These are phyloP conservation scores for Pseudogymnoascus sp. DNA, from an alignment of 2,329 filamentous ascomycete species.

Conservation along the genomic window DNA sequence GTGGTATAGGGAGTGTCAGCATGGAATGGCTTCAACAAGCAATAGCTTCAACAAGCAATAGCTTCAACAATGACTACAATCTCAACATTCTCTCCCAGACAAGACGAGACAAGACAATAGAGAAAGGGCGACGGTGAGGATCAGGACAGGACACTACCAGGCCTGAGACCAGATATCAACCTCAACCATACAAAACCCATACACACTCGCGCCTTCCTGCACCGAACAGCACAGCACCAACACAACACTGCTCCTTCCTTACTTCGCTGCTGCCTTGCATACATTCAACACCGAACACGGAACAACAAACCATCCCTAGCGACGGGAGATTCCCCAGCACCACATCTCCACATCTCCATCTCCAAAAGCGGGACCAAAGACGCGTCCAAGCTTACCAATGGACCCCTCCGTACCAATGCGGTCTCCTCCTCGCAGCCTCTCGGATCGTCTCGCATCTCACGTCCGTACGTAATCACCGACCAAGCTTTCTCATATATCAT, in stretches of 20 bases:
- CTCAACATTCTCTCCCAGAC: neutral
- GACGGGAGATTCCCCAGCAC: neutral
- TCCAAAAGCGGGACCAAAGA: neutral
- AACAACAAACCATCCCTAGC: neutral
- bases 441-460: too few species aligned
- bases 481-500: neutral
- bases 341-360: too few species aligned
- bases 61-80: neutral
- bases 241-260: neutral
- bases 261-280: neutral
- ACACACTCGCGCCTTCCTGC: neutral
- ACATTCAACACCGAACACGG: too few species aligned
- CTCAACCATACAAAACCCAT: neutral
- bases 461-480: neutral
- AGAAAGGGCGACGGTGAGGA: too few species aligned
- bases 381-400: neutral
- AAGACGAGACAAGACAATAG: too few species aligned
- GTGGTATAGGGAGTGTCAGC: too few species aligned
- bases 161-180: too few species aligned
- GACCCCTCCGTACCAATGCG: neutral
- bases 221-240: neutral
- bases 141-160: too few species aligned
- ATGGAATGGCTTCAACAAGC: too few species aligned
- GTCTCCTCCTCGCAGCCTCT: neutral
- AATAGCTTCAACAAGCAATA: too few species aligned